phyloP scores from a whole-genome alignment of 805 yeast genomes.

The Candida anglica region DNA sequence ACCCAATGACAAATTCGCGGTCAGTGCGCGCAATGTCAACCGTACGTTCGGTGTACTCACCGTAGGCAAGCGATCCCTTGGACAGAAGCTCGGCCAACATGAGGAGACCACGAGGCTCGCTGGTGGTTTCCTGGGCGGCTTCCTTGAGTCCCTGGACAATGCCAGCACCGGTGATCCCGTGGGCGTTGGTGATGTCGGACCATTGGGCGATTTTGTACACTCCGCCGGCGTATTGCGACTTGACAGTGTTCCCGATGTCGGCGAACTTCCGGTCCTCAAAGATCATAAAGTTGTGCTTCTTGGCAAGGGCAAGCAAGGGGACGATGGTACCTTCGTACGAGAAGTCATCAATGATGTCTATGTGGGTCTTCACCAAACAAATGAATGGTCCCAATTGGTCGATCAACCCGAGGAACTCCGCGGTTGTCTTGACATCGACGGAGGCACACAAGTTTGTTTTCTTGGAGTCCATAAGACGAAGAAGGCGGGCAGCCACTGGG shows the following conservation, averaged over 20 bases:
- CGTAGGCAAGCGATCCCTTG: constrained; percentile 89
- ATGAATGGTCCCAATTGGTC: constrained; percentile 88
- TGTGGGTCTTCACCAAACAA: constrained; percentile 90
- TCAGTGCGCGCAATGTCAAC: constrained; percentile 87
- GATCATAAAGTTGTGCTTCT: constrained; percentile 82
- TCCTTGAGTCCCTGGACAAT: constrained; percentile 83
- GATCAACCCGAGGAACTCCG: constrained; percentile 65
- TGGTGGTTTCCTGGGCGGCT: constrained; percentile 67
- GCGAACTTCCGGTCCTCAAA: constrained; percentile 98
- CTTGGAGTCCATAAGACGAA: constrained; percentile 72
- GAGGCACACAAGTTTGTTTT: constrained; percentile 92
- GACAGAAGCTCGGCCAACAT: constrained; percentile 96
- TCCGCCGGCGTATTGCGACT: constrained; percentile 89
- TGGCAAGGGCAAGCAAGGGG: constrained; percentile 69
- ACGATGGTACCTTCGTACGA: constrained; percentile 71
- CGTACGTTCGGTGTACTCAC: constrained; percentile 83
- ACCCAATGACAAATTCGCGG: constrained; percentile 89
- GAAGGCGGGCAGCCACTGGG: constrained; percentile 73
- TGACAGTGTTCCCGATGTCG: constrained; percentile 96
- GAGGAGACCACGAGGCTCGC: constrained; percentile 81
- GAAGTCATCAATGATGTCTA: constrained; percentile 90
- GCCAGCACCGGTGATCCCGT: constrained; percentile 94
- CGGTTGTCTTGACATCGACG: constrained; percentile 79
- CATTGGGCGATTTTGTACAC: constrained; percentile 84
- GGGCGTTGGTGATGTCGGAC: constrained; percentile 98